Evolutionary conservation across 257 asterid genomes (phyloP).

Genomic region (Nicotiana paniculata): DNA sequence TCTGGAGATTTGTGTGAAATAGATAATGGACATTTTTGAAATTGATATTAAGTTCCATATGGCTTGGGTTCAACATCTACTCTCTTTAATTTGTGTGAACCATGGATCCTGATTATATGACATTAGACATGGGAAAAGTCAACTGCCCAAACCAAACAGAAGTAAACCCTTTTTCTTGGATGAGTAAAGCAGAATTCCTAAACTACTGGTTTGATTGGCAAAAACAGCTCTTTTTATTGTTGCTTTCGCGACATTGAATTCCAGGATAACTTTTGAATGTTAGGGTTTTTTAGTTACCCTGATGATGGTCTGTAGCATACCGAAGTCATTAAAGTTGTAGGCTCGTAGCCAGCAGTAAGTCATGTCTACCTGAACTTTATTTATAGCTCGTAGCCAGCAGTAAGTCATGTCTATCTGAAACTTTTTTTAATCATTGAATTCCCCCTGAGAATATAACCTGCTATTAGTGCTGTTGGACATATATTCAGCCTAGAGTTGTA

Average conservation of each 20-base stretch:
- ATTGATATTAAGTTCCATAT: not conserved
- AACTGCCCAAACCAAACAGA: not conserved
- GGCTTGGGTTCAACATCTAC: not conserved
- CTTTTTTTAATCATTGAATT: not conserved
- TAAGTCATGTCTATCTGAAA: not conserved
- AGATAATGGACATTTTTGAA: not conserved
- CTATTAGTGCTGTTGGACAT: not conserved
- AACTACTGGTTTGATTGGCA: not conserved
- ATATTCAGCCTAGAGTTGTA: not conserved
- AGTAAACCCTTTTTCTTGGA: not conserved
- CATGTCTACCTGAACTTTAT: not conserved
- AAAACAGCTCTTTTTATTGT: not conserved
- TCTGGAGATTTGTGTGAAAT: not conserved
- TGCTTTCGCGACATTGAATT: not conserved
- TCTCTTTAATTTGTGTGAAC: not conserved
- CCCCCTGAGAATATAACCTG: not conserved
- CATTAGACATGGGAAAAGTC: not conserved
- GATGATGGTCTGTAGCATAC: not conserved
- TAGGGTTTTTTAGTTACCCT: not conserved
- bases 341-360: not conserved
- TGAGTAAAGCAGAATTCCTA: not conserved
- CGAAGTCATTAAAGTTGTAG: not conserved
- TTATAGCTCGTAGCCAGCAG: not conserved
- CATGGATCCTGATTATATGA: not conserved
- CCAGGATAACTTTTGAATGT: not conserved